Conservation (phyloP, 2,329 filamentous ascomycete species). For the Aspergillus intermedius region DNA sequence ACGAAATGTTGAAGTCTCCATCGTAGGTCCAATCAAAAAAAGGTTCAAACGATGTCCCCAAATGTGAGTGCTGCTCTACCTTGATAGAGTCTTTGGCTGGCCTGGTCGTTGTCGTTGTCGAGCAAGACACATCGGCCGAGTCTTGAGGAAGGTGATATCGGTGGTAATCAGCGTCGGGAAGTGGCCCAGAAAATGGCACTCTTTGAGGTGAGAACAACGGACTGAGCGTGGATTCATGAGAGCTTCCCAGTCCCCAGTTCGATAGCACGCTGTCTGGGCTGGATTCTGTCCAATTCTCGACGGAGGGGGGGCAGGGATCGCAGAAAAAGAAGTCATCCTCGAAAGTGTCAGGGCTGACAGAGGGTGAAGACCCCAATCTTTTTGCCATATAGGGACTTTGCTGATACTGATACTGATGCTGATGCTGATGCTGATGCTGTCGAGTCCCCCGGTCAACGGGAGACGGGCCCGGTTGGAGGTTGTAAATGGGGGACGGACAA, state of each 20-base stretch:
- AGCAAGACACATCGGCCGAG: neutral
- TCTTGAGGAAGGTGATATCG: neutral
- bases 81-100: neutral
- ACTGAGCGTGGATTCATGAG: conserved; percentile 8
- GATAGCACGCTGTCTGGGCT: conserved; percentile 9
- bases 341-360: conserved; percentile 8
- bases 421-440: conserved; percentile 2
- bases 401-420: neutral
- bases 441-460: conserved; percentile 18
- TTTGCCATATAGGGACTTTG: conserved; percentile 5
- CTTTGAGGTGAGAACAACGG: conserved; percentile 8
- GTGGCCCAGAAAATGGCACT: neutral
- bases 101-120: neutral
- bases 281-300: conserved; percentile 18
- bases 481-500: conserved; percentile 12
- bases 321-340: conserved; percentile 9
- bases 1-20: conserved; percentile 3
- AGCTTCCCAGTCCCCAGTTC: conserved; percentile 1
- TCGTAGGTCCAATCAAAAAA: conserved; percentile 10
- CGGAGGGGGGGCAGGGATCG: conserved; percentile 9
- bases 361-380: conserved; percentile 13
- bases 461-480: conserved; percentile 14
- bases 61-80: neutral
- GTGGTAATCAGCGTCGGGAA: conserved; percentile 7
- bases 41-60: neutral